Evolutionary conservation across 1,284 basidiomycete genomes (phyloP).

Genomic region (Ganoderma lingzhi): DNA sequence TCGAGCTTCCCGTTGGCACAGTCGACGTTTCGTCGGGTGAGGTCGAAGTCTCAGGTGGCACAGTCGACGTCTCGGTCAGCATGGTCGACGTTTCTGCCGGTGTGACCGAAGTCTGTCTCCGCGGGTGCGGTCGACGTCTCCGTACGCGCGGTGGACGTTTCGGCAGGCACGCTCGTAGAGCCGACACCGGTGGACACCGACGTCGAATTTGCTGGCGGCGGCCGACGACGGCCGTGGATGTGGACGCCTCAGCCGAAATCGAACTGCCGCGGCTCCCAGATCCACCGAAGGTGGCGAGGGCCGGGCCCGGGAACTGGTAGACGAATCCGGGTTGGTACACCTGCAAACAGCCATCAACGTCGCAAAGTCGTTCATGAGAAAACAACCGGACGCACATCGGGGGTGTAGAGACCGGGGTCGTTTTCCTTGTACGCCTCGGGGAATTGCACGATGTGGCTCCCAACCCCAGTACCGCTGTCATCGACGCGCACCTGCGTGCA

Average conservation of each 20-base stretch:
- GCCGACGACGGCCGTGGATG: not conserved
- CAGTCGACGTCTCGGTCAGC: not conserved
- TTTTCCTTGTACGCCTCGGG: constrained; percentile 71
- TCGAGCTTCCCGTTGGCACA: not conserved
- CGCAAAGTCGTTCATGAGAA: not conserved
- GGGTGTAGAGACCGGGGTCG: constrained; percentile 66
- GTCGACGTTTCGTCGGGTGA: too few species aligned
- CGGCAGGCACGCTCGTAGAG: not conserved
- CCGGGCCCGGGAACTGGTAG: constrained; percentile 49
- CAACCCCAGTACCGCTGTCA: constrained; percentile 53
- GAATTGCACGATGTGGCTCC: constrained; percentile 58
- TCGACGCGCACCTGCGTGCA: constrained; percentile 68
- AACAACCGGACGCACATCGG: not conserved
- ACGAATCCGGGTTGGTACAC: constrained; percentile 40
- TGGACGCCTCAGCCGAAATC: not conserved
- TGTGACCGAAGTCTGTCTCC: not conserved
- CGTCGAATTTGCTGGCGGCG: not conserved
- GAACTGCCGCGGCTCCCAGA: not conserved
- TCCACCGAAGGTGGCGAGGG: not conserved
- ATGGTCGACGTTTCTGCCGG: not conserved
- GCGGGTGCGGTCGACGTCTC: not conserved
- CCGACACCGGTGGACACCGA: not conserved
- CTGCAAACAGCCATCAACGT: constrained; percentile 28
- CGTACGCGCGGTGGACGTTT: not conserved
- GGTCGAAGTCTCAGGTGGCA: too few species aligned